A percentile compares a stretch with the other conserved stretches of the same genome.
Conservation (phyloP, 352 stramenopile species). For the Globisporangium megalacanthum region DNA sequence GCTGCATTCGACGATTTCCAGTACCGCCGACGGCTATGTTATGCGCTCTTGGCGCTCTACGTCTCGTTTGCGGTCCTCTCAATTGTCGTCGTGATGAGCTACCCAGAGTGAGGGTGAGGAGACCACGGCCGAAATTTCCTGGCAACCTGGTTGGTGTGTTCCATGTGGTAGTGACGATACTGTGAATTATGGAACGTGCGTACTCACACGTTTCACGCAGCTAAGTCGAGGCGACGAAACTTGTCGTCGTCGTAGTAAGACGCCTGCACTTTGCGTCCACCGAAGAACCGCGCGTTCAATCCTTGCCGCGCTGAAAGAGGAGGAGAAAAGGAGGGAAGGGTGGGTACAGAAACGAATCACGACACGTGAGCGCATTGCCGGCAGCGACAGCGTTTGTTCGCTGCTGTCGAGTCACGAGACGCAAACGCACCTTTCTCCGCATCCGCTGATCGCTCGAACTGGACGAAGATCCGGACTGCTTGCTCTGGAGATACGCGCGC, state of each 20-base stretch:
- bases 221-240: conserved; percentile 65
- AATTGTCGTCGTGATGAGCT: conserved; percentile 35
- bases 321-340: not conserved
- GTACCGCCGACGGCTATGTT: conserved; percentile 58
- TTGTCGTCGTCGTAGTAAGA: conserved; percentile 77
- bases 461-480: conserved; percentile 87
- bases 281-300: conserved; percentile 88
- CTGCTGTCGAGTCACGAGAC: not conserved
- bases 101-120: conserved; percentile 5
- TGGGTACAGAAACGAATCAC: not conserved
- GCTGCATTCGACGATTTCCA: conserved; percentile 51
- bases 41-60: conserved; percentile 54
- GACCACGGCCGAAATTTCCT: not conserved
- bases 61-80: conserved; percentile 60
- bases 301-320: conserved; percentile 78
- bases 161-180: not conserved
- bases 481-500: conserved; percentile 48
- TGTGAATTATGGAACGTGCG: not conserved
- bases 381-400: too few relatives aligned
- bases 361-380: conserved; percentile 1
- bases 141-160: not conserved
- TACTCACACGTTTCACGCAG: conserved; percentile 16
- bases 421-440: conserved; percentile 64
- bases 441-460: conserved; percentile 63
- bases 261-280: conserved; percentile 78